phyloP scores from a whole-genome alignment of 2,329 filamentous ascomycete species.

The Dothistroma septosporum region DNA sequence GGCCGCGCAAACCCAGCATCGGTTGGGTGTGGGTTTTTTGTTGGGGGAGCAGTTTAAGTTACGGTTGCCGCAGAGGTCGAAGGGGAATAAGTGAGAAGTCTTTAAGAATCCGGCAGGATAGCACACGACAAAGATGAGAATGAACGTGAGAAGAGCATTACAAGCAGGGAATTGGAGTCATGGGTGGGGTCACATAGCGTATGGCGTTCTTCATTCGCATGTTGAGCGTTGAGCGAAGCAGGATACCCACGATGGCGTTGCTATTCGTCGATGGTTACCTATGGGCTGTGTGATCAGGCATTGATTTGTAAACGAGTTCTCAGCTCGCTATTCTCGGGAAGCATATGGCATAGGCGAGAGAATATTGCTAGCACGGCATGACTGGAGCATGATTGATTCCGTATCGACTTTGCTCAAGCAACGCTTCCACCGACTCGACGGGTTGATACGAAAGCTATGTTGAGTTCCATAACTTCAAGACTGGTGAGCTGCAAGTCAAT shows the following conservation, averaged over 20 bases:
- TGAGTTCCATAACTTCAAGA: too few relatives aligned
- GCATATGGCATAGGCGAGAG: background rate
- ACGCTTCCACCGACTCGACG: too few relatives aligned
- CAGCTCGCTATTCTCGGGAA: background rate
- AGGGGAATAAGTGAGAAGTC: constrained; percentile 6
- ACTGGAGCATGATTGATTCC: too few relatives aligned
- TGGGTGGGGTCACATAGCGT: background rate
- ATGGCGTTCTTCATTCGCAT: background rate
- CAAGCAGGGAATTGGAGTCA: background rate
- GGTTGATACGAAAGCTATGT: too few relatives aligned
- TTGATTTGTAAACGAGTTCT: background rate
- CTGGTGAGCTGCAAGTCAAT: too few relatives aligned
- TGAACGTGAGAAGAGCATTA: background rate
- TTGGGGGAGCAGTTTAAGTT: constrained; percentile 33
- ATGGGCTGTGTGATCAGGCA: background rate
- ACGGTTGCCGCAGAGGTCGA: constrained; percentile 28
- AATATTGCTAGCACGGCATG: background rate
- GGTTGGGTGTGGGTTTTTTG: constrained; percentile 21
- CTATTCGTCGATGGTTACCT: background rate
- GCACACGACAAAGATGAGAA: too few relatives aligned
- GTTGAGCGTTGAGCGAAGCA: background rate
- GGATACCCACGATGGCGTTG: constrained; percentile 10
- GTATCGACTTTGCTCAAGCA: too few relatives aligned
- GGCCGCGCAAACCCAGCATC: constrained; percentile 26
- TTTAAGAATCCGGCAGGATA: background rate